phyloP scores from a whole-genome alignment of 768 basidiomycete genomes.

The Multifurca ochricompacta region DNA sequence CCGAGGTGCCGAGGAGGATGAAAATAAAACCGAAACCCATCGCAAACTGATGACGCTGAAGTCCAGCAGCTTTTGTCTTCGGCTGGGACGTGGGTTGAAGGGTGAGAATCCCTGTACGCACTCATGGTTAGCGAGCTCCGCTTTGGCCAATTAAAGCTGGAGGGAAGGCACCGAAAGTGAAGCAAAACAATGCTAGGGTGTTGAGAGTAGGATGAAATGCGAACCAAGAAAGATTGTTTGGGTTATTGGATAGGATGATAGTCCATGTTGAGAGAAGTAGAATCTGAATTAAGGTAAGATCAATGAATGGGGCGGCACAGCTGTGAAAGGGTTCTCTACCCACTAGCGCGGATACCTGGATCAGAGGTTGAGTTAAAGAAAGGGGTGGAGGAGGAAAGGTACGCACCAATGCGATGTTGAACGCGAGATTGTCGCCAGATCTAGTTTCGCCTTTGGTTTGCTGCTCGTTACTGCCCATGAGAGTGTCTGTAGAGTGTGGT shows the following conservation, averaged over 20 bases:
- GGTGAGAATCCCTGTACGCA: conserved; percentile 54
- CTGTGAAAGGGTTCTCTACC: background rate
- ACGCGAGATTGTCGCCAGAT: conserved; percentile 31
- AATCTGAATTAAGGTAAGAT: background rate
- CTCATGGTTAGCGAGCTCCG: background rate
- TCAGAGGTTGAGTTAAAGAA: conserved; percentile 4
- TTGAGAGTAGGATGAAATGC: conserved; percentile 60
- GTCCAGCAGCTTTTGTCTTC: conserved; percentile 55
- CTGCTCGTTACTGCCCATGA: conserved; percentile 21
- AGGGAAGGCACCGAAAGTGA: conserved; percentile 49
- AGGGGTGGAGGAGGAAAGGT: too few species aligned
- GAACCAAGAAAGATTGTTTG: conserved; percentile 49
- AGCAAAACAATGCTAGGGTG: conserved; percentile 43
- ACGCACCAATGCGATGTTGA: conserved; percentile 32
- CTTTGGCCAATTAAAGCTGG: background rate
- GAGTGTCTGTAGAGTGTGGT: background rate
- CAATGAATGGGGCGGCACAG: background rate
- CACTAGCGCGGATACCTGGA: conserved; percentile 13
- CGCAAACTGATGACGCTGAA: conserved; percentile 61
- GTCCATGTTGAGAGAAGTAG: conserved; percentile 34
- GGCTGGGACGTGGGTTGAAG: conserved; percentile 67
- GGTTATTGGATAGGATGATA: conserved; percentile 38
- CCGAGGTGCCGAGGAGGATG: conserved; percentile 51
- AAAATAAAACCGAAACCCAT: conserved; percentile 51
- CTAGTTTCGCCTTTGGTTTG: conserved; percentile 32